These are phyloP conservation scores for Aureobasidium sp. DNA, from an alignment of 2,329 filamentous ascomycete genomes.

Conservation along the genomic window DNA sequence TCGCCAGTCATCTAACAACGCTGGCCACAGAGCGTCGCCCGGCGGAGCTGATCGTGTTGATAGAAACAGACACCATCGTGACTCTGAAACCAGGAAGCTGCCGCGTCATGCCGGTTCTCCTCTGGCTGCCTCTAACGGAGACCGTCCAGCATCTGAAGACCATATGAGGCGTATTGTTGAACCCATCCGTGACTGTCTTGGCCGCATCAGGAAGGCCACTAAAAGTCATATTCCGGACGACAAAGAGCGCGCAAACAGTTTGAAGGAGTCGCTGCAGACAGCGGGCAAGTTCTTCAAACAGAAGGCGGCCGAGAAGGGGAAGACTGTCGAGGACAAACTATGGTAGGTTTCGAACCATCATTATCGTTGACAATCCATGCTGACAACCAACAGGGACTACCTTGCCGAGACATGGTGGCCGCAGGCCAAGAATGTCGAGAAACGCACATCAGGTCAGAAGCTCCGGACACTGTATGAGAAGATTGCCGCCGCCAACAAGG, in stretches of 20 bases:
- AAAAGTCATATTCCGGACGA: constrained; percentile 56
- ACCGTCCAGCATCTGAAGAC: constrained; percentile 40
- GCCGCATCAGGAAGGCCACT: constrained; percentile 53
- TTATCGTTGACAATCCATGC: not conserved
- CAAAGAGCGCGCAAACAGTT: constrained; percentile 54
- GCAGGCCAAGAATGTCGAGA: constrained; percentile 26
- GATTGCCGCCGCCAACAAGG: constrained; percentile 20
- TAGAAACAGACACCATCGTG: constrained; percentile 44
- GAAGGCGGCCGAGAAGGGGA: constrained; percentile 28
- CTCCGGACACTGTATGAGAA: constrained; percentile 33
- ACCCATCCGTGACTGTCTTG: constrained; percentile 55
- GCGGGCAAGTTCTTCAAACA: constrained; percentile 58
- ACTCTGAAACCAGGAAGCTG: constrained; percentile 45
- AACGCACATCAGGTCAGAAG: constrained; percentile 29
- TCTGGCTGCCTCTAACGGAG: constrained; percentile 27
- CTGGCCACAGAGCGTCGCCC: constrained; percentile 35
- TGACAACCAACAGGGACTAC: constrained; percentile 23
- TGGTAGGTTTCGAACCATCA: constrained; percentile 21
- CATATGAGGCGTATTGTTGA: constrained; percentile 49
- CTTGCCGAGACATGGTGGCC: constrained; percentile 32
- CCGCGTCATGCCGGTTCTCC: constrained; percentile 34
- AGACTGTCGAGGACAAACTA: constrained; percentile 25
- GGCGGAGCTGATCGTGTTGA: constrained; percentile 42
- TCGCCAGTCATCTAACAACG: constrained; percentile 21
- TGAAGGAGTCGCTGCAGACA: constrained; percentile 54